Evolutionary conservation across 2,329 filamentous ascomycete species (phyloP), one percentile per base, ranked within the genome.

Genomic region (Penicillium sp.): DNA sequence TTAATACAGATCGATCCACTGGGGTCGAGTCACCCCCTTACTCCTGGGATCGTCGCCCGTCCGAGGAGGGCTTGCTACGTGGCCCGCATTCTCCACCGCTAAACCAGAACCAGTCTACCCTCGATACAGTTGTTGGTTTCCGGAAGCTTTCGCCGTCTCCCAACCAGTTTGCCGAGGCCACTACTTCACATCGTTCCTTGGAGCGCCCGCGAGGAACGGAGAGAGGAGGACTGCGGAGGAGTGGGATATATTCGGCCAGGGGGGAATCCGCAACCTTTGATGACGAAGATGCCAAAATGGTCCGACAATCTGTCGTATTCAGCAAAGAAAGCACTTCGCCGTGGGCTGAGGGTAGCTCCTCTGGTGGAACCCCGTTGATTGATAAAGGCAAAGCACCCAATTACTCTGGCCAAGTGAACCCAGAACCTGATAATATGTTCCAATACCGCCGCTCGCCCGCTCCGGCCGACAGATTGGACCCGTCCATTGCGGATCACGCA

Each of bases 1-100:
- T 82, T 56, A 75, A 73, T 49, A 77, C 78, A 52, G 74, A 81
- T 62, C 73, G 73, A 54, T 74, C 75, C 33, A 70, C 75, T 53
- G 69, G 77, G 31, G 71, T 81, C 19, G 79, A 81, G 53, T 71
- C 77, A 19, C 80, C 81, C 17, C 79, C 80, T 53, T 79, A 79
- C 62, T 83, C 82, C 29, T 82, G 79, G 78, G 78, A 77, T 53
- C 83, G 81, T 64, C 78, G 77, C 52, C 76, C 78, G 50, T 83
- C 81, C 2, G 74, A 74, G 53, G 81, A 84, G 52, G 78, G 78
- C 35, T 71, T 83, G 47, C 80, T 84, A 58, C 65, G 67, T 69
- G 50, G 69, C 40, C 65, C 73, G 40, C 71, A 75, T 59, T 65
- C 62, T 3, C 64, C 59, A 3, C 60, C 53, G 13, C 60, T 61